Conservation (phyloP, 1,284 basidiomycete species). For the Rhizopogon hawkerae region DNA sequence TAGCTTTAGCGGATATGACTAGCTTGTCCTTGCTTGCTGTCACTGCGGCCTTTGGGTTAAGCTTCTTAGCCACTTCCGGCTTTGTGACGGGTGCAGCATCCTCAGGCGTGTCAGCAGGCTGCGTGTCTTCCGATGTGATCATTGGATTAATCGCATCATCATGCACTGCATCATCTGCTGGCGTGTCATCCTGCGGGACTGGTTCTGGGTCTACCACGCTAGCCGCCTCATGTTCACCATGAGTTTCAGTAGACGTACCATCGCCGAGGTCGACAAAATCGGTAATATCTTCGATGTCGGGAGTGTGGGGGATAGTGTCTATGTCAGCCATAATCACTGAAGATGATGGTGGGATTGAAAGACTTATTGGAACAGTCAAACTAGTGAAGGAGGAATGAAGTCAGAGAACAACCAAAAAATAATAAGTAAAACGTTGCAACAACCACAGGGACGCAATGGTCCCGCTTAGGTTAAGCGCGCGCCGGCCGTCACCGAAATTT, state of each 20-base stretch:
- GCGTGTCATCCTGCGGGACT: conserved; percentile 20
- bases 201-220: conserved; percentile 29
- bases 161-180: conserved; percentile 18
- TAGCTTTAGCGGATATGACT: conserved; percentile 19
- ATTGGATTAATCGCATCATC: conserved; percentile 13
- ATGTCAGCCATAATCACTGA: conserved; percentile 38
- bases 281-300: conserved; percentile 19
- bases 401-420: conserved; percentile 15
- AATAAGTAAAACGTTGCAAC: conserved; percentile 1
- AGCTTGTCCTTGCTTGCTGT: conserved; percentile 34
- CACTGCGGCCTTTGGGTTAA: conserved; percentile 22
- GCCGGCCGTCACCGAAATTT: conserved; percentile 11
- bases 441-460: conserved; percentile 13
- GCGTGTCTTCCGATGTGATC: conserved; percentile 9
- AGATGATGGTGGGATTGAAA: conserved; percentile 14
- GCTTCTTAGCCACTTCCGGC: conserved; percentile 20
- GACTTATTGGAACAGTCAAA: conserved; percentile 6
- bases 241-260: conserved; percentile 22
- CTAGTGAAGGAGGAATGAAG: conserved; percentile 12
- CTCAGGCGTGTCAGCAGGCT: conserved; percentile 10
- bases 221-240: conserved; percentile 47
- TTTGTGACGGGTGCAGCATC: conserved; percentile 11
- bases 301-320: conserved; percentile 25
- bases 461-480: background rate
- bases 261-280: conserved; percentile 17